Evolutionary conservation across 768 basidiomycete genomes (phyloP).

Genomic region (Agrocybe praecox): DNA sequence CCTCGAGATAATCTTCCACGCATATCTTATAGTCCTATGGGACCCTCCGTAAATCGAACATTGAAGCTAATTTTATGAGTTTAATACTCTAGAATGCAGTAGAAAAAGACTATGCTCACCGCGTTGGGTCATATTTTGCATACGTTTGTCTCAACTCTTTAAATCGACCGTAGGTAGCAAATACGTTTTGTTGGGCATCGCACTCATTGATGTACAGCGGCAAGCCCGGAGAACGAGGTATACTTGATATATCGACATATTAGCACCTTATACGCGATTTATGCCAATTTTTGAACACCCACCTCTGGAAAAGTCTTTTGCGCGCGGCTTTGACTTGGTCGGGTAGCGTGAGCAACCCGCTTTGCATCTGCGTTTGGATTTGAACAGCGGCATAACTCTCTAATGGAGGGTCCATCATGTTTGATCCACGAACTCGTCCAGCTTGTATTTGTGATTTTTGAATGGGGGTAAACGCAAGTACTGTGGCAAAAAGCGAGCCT

Average conservation of each 20-base stretch:
- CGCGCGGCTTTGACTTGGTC: conserved; percentile 24
- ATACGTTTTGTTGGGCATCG: conserved; percentile 38
- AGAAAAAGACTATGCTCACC: conserved; percentile 27
- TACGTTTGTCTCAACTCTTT: conserved; percentile 37
- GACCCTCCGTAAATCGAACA: conserved; percentile 32
- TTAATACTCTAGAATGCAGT: background rate
- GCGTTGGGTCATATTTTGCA: conserved; percentile 44
- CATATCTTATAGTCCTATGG: conserved; percentile 28
- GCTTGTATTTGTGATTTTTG: conserved; percentile 33
- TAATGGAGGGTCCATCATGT: conserved; percentile 37
- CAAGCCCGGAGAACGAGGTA: conserved; percentile 36
- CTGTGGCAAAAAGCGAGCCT: conserved; percentile 24
- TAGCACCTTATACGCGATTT: background rate
- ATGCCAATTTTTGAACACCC: conserved; percentile 6
- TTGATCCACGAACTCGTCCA: conserved; percentile 35
- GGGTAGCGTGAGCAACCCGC: conserved; percentile 21
- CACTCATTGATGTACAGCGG: conserved; percentile 45
- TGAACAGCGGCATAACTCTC: conserved; percentile 36
- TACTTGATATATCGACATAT: conserved; percentile 21
- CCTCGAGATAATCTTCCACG: too few species aligned
- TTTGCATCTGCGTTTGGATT: conserved; percentile 29
- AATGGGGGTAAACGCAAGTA: conserved; percentile 41
- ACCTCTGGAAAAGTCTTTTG: conserved; percentile 31
- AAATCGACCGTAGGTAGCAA: conserved; percentile 40
- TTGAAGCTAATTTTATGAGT: conserved; percentile 30